phyloP scores from a whole-genome alignment of 805 yeast species.

The Torulaspora maleeae region DNA sequence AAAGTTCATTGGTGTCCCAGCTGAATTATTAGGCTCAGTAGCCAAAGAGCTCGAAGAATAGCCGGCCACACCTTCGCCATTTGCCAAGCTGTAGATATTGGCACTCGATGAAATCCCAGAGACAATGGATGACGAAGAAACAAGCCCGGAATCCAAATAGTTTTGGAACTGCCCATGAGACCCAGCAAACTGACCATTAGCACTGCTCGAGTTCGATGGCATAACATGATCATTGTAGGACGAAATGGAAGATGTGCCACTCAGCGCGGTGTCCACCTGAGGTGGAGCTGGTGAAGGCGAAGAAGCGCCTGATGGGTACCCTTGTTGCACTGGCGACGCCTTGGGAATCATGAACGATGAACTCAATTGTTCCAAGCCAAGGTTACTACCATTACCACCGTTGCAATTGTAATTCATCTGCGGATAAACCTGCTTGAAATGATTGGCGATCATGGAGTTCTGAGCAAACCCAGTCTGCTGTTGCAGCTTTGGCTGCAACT shows the following conservation, averaged over 20 bases:
- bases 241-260: slow-evolving; percentile 18
- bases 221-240: slow-evolving; percentile 17
- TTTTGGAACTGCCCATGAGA: slow-evolving; percentile 10
- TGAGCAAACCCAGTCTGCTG: slow-evolving; percentile 8
- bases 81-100: slow-evolving; percentile 5
- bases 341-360: slow-evolving; percentile 7
- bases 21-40: slow-evolving; percentile 2
- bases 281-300: slow-evolving; percentile 21
- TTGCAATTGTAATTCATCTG: slow-evolving; percentile 18
- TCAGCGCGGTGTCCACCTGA: slow-evolving; percentile 18
- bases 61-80: slow-evolving; percentile 4
- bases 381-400: slow-evolving; percentile 8
- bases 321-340: slow-evolving; percentile 11
- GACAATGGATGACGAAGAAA: slow-evolving; percentile 6
- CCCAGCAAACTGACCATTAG: slow-evolving; percentile 12
- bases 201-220: slow-evolving; percentile 11
- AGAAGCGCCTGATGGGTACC: slow-evolving; percentile 12
- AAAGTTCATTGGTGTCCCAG: slow-evolving; percentile 8
- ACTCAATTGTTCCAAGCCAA: slow-evolving; percentile 11
- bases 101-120: slow-evolving; percentile 7
- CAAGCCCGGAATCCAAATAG: slow-evolving; percentile 9
- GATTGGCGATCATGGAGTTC: slow-evolving; percentile 17
- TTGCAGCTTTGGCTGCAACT: slow-evolving; percentile 5
- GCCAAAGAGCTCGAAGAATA: slow-evolving; percentile 6
- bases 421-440: slow-evolving; percentile 26